Conservation (phyloP, 78 protist genomes). For the Dictyostelium discoideum region dicty_2.7 NC_007090.3:4134001-4134500, state of each 20-base stretch:
- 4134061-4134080: slow-evolving; percentile 73
- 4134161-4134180: neutral
- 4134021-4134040: slow-evolving; percentile 98
- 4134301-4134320: slow-evolving; percentile 93
- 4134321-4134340: slow-evolving; percentile 90
- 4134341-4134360: slow-evolving; percentile 68
- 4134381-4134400: slow-evolving; percentile 55
- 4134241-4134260: neutral
- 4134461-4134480: slow-evolving; percentile 55
- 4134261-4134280: slow-evolving; percentile 72
- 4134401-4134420: slow-evolving; percentile 56
- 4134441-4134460: slow-evolving; percentile 65
- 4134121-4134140: slow-evolving; percentile 92
- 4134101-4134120: slow-evolving; percentile 92
- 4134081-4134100: slow-evolving; percentile 69
- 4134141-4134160: slow-evolving; percentile 84
- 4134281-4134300: slow-evolving; percentile 95
- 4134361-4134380: slow-evolving; percentile 81
- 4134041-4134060: slow-evolving; percentile 90
- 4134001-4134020: slow-evolving; percentile 98
- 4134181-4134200: neutral
- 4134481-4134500: slow-evolving; percentile 49
- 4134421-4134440: slow-evolving; percentile 86
- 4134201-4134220: neutral
- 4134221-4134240: neutral